Conservation (phyloP, 2,329 filamentous ascomycete genomes). For the Graphilbum ipis-grandicollis region DNA sequence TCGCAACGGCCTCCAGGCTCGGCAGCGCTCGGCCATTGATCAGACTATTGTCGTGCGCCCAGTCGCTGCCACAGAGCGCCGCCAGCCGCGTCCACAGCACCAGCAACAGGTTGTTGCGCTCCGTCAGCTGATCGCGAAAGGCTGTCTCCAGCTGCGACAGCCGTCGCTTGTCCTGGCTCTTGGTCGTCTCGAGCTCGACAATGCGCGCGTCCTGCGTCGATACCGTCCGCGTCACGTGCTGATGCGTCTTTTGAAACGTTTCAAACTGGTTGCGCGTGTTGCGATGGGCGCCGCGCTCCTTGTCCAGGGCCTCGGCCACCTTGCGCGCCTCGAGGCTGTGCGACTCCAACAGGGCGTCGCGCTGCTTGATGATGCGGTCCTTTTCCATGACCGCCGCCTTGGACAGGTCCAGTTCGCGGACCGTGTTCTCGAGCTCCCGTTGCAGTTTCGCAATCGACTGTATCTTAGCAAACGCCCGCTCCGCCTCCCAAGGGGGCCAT, state of each 20-base stretch:
- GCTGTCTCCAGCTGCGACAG: constrained; percentile 60
- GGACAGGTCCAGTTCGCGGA: constrained; percentile 64
- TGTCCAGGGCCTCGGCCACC: constrained; percentile 74
- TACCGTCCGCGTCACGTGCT: constrained; percentile 72
- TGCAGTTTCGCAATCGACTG: constrained; percentile 76
- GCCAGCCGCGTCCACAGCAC: constrained; percentile 83
- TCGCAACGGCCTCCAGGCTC: constrained; percentile 69
- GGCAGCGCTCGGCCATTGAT: constrained; percentile 74
- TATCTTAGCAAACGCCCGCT: no score
- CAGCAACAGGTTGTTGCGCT: constrained; percentile 77
- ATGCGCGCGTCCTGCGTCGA: constrained; percentile 73
- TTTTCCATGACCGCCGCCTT: constrained; percentile 74
- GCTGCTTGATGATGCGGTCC: constrained; percentile 75
- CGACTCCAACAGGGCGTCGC: constrained; percentile 74
- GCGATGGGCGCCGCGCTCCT: constrained; percentile 69
- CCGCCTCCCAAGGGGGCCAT: no score
- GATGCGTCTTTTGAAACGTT: constrained; percentile 70
- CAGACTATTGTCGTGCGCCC: constrained; percentile 76
- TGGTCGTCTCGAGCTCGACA: constrained; percentile 66
- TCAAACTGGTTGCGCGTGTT: constrained; percentile 81
- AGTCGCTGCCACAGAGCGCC: constrained; percentile 73
- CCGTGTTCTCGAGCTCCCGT: constrained; percentile 68
- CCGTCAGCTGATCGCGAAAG: constrained; percentile 71
- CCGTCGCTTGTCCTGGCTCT: constrained; percentile 61
- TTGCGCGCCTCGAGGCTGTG: constrained; percentile 76